phyloP scores from a whole-genome alignment of 2,329 filamentous ascomycete genomes.

The Calonectria pauciramosa region DNA sequence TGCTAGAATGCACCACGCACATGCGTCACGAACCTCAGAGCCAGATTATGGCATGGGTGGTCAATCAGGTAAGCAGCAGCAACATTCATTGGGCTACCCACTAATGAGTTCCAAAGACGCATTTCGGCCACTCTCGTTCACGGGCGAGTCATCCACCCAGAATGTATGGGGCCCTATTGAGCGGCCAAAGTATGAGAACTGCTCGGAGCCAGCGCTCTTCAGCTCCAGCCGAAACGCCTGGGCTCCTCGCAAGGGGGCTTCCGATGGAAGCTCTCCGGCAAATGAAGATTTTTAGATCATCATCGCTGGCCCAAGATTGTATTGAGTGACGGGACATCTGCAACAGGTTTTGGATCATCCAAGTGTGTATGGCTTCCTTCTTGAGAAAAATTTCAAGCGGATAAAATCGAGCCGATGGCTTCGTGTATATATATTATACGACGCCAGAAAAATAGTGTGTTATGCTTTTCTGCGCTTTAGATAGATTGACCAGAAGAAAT shows the following conservation, averaged over 20 bases:
- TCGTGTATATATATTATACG: constrained; percentile 24
- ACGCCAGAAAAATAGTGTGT: constrained; percentile 3
- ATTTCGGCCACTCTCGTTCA: neutral
- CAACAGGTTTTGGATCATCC: neutral
- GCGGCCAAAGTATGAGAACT: constrained; percentile 49
- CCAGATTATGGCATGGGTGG: neutral
- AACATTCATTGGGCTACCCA: neutral
- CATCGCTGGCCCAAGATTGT: neutral
- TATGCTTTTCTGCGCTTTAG: neutral
- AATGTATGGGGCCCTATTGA: constrained; percentile 49
- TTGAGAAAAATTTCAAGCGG: neutral
- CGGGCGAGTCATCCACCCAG: constrained; percentile 17
- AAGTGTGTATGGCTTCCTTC: neutral
- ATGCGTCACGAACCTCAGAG: neutral
- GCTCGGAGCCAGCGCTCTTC: constrained; percentile 14
- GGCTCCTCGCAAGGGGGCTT: neutral
- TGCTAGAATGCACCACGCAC: neutral
- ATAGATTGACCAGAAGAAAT: neutral
- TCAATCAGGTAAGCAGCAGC: neutral
- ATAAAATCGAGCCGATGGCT: constrained; percentile 8
- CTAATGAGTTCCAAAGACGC: constrained; percentile 15
- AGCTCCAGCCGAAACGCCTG: neutral
- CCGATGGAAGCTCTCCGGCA: neutral
- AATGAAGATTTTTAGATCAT: neutral
- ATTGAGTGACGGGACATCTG: neutral